Conservation (phyloP, 305 asterid genomes). For the Salvia sclarea region DNA sequence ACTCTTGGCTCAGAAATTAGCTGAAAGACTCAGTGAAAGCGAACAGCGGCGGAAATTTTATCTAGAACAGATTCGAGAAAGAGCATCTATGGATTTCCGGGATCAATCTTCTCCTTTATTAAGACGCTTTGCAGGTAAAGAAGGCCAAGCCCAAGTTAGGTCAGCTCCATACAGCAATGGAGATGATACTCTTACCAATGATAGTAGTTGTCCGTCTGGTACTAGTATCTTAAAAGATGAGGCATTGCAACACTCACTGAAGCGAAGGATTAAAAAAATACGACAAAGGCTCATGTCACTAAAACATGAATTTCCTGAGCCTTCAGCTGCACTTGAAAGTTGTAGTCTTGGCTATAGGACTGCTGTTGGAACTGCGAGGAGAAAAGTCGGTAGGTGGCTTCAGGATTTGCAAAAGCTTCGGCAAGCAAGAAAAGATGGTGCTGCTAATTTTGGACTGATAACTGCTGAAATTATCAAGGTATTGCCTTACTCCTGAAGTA, state of each 20-base stretch:
- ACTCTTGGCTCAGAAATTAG: constrained; percentile 92
- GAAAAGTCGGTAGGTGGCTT: constrained; percentile 84
- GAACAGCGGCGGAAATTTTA: constrained; percentile 92
- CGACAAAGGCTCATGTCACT: constrained; percentile 95
- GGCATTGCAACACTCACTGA: constrained; percentile 65
- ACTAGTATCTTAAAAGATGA: constrained; percentile 48
- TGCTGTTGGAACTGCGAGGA: constrained; percentile 87
- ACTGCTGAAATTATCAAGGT: constrained; percentile 97
- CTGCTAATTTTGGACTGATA: constrained; percentile 82
- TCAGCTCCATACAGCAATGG: constrained; percentile 45
- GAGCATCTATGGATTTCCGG: constrained; percentile 98
- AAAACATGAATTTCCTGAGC: constrained; percentile 91
- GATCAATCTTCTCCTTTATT: constrained; percentile 97
- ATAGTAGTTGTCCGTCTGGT: constrained; percentile 44
- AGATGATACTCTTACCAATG: constrained; percentile 62
- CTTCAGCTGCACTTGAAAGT: constrained; percentile 69
- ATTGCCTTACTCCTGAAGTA: constrained; percentile 25
- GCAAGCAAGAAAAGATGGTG: constrained; percentile 97
- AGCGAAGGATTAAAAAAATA: constrained; percentile 80
- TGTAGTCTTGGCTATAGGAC: constrained; percentile 85
- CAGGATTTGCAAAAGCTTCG: constrained; percentile 97
- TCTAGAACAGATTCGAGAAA: constrained; percentile 96
- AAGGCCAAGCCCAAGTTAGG: constrained; percentile 66
- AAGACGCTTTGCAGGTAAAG: constrained; percentile 78
- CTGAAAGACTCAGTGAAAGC: constrained; percentile 94